Evolutionary conservation across 225 moss, liverwort and hornwort species (phyloP).

Genomic region (Ulota crispa): DNA sequence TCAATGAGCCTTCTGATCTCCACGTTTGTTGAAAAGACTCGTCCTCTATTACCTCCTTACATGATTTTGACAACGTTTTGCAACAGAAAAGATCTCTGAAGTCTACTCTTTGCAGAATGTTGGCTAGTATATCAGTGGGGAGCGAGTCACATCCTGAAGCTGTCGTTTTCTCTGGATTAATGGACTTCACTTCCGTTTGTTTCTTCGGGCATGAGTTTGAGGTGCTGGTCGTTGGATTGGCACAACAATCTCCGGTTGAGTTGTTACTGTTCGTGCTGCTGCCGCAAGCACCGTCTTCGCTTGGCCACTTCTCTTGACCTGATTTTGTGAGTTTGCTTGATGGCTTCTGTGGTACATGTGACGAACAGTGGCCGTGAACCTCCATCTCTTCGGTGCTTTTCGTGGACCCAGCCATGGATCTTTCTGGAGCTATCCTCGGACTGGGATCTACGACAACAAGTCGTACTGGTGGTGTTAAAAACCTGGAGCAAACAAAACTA

Average conservation of each 20-base stretch:
- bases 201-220: too few relatives aligned
- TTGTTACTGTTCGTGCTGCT: background rate
- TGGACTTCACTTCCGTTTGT: too few relatives aligned
- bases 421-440: background rate
- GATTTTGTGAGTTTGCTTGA: background rate
- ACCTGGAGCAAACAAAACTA: background rate
- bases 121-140: background rate
- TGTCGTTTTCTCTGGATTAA: background rate
- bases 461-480: background rate
- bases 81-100: conserved; percentile 1
- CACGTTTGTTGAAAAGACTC: background rate
- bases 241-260: too few relatives aligned
- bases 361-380: background rate
- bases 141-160: background rate
- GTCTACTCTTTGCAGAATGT: background rate
- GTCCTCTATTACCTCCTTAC: background rate
- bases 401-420: background rate
- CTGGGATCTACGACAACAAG: background rate
- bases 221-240: too few relatives aligned
- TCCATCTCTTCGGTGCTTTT: background rate
- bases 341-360: background rate
- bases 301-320: too few relatives aligned
- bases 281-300: too few relatives aligned
- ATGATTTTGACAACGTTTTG: background rate
- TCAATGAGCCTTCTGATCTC: background rate